phyloP scores from a whole-genome alignment of 805 yeast genomes.

The Candida gorgasii region DNA sequence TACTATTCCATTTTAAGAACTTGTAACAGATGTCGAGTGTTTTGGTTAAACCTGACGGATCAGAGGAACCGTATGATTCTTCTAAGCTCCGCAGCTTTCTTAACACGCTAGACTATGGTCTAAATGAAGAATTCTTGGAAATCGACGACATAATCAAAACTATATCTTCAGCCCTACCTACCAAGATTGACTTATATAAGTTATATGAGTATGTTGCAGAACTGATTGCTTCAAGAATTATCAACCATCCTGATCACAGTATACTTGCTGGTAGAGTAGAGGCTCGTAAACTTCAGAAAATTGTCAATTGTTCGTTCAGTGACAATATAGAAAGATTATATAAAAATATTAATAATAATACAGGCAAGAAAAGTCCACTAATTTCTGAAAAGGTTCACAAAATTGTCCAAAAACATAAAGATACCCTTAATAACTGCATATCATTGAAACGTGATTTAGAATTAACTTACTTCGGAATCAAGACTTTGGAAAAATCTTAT shows the following conservation, averaged over 20 bases:
- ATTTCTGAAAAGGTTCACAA: conserved; percentile 66
- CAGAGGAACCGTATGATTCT: conserved; percentile 10
- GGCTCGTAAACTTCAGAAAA: conserved; percentile 27
- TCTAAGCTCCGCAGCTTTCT: conserved; percentile 14
- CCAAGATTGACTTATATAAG: conserved; percentile 17
- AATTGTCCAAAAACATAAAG: conserved; percentile 62
- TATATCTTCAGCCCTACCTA: conserved; percentile 23
- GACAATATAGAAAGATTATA: conserved; percentile 23
- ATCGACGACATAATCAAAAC: conserved; percentile 19
- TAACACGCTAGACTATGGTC: conserved; percentile 13
- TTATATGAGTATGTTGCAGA: conserved; percentile 34
- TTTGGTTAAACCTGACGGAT: conserved; percentile 12
- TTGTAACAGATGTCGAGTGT: background rate
- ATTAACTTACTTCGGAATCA: conserved; percentile 84
- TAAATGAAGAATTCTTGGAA: conserved; percentile 16
- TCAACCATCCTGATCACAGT: conserved; percentile 37
- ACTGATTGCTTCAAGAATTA: conserved; percentile 32
- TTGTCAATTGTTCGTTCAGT: conserved; percentile 22
- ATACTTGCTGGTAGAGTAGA: conserved; percentile 39
- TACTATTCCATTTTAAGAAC: conserved; percentile 4
- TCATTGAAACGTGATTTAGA: conserved; percentile 59
- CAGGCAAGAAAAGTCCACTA: conserved; percentile 41
- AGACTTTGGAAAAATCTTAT: conserved; percentile 88
- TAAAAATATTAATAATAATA: conserved; percentile 26
- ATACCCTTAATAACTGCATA: conserved; percentile 56